These are phyloP conservation scores for Cercophora samala DNA, from an alignment of 495 filamentous ascomycete genomes.

Conservation along the genomic window DNA sequence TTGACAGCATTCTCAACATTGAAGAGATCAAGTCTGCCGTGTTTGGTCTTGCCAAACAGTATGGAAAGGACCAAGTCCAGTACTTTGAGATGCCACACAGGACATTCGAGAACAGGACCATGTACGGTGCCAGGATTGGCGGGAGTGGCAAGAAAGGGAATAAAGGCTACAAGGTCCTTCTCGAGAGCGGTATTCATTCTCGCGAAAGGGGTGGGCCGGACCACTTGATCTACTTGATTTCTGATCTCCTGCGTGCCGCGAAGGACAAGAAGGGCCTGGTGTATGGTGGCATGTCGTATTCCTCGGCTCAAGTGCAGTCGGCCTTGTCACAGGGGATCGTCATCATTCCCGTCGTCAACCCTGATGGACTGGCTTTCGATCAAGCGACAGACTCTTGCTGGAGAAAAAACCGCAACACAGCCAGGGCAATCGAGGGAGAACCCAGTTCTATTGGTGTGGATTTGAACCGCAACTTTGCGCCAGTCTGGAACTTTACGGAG, in stretches of 20 bases:
- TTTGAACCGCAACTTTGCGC: constrained; percentile 15
- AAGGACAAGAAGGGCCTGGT: constrained; percentile 1
- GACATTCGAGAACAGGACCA: constrained; percentile 17
- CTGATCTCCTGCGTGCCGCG: constrained; percentile 14
- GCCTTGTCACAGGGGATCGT: constrained; percentile 11
- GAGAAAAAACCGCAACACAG: constrained; percentile 16
- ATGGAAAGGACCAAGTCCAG: constrained; percentile 5
- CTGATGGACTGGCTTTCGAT: constrained; percentile 15
- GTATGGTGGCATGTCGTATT: constrained; percentile 14
- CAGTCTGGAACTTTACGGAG: constrained; percentile 12
- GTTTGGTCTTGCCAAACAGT: constrained; percentile 12
- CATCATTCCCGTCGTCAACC: constrained; percentile 12
- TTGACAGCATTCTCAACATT: constrained; percentile 16
- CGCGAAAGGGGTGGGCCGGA: constrained; percentile 2
- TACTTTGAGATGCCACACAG: constrained; percentile 17
- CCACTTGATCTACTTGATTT: not conserved
- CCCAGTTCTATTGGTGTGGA: constrained; percentile 5
- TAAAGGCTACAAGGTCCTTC: constrained; percentile 9
- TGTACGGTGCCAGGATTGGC: constrained; percentile 17
- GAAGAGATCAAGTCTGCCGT: constrained; percentile 19
- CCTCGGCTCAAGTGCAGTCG: not conserved
- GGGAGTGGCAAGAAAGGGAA: not conserved
- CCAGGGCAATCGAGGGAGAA: not conserved
- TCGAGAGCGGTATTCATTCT: constrained; percentile 9
- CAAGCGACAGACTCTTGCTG: constrained; percentile 15